Conservation (phyloP, 441 rosid species). For the Populus trichocarpa region DNA sequence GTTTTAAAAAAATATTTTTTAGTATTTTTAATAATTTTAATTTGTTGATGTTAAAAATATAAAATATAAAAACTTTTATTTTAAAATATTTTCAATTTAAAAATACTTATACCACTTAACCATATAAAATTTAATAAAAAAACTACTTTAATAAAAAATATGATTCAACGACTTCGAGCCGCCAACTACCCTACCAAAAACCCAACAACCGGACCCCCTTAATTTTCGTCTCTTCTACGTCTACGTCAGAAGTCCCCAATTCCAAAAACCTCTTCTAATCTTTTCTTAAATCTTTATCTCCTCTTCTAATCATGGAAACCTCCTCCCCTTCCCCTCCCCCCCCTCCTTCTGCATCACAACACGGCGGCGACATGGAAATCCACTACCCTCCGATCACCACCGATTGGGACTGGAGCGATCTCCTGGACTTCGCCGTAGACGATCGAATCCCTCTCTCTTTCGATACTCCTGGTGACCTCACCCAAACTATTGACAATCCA, state of each 20-base stretch:
- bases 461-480: constrained; percentile 15
- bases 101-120: no score
- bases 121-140: no score
- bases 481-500: not conserved
- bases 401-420: constrained; percentile 25
- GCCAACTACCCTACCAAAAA: constrained; percentile 6
- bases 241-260: not conserved
- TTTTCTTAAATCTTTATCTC: not conserved
- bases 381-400: no score
- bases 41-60: no score
- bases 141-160: no score
- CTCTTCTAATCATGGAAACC: constrained; percentile 23
- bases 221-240: constrained; percentile 3
- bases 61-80: no score
- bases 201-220: not conserved
- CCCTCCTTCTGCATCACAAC: constrained; percentile 19
- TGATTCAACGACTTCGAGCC: not conserved
- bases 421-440: constrained; percentile 68
- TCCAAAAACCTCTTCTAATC: not conserved
- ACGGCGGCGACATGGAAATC: constrained; percentile 23
- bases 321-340: not conserved
- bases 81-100: no score
- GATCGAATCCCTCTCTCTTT: constrained; percentile 44
- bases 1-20: no score
- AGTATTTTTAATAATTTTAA: no score